A percentile compares a stretch with the other conserved stretches of the same genome.
phyloP scores from a whole-genome alignment of 1,284 basidiomycete species.

The Leccinum colubrinum region DNA sequence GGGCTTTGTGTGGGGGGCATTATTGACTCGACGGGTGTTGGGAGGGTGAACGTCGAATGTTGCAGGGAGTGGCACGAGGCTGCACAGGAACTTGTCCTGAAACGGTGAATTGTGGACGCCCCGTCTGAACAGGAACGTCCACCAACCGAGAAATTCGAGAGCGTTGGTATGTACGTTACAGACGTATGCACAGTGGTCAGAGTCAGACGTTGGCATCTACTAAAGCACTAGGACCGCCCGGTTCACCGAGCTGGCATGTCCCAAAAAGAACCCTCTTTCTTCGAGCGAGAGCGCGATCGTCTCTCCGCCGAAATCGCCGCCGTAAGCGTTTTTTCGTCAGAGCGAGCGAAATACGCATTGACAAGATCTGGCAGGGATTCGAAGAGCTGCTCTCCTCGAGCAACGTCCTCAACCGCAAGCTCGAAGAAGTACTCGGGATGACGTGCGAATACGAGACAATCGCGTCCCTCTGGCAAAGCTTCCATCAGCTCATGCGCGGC shows the following conservation, averaged over 20 bases:
- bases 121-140: neutral
- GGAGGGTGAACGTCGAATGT: neutral
- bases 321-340: slow-evolving; percentile 41
- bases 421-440: slow-evolving; percentile 91
- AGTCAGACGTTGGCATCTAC: neutral
- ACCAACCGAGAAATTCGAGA: neutral
- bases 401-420: slow-evolving; percentile 88
- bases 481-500: slow-evolving; percentile 74
- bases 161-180: neutral
- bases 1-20: slow-evolving; percentile 21
- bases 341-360: neutral
- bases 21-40: neutral
- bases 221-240: neutral
- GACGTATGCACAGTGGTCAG: neutral
- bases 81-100: neutral
- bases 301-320: slow-evolving; percentile 70
- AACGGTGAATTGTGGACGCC: neutral
- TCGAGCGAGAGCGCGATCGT: slow-evolving; percentile 74
- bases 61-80: neutral
- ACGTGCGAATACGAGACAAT: slow-evolving; percentile 93
- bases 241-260: slow-evolving; percentile 29
- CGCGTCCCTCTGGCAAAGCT: slow-evolving; percentile 82
- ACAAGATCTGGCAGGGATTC: slow-evolving; percentile 64
- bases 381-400: slow-evolving; percentile 85
- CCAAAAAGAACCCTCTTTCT: slow-evolving; percentile 57